These are phyloP conservation scores for Eucalyptus marginata DNA, from an alignment of 345 rosid genomes.

Conservation along the genomic window DNA sequence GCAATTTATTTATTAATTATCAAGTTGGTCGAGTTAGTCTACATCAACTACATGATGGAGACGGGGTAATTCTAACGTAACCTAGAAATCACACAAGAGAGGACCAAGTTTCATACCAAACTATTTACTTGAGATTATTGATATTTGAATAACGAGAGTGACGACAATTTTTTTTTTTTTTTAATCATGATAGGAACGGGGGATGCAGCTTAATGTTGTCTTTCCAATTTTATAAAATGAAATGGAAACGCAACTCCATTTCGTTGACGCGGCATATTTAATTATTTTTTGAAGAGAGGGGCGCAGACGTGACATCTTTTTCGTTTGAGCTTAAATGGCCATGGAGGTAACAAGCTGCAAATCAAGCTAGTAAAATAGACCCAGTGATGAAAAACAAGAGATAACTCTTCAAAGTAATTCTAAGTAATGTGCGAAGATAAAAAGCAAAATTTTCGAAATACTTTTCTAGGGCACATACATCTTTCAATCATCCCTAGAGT, in stretches of 20 bases:
- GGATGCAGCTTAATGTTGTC: not conserved
- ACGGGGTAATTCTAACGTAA: not conserved
- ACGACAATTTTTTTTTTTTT: too few relatives aligned
- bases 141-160: not conserved
- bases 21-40: not conserved
- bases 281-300: not conserved
- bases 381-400: too few relatives aligned
- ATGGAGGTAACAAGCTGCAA: not conserved
- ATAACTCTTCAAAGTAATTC: too few relatives aligned
- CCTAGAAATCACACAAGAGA: not conserved
- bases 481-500: not conserved
- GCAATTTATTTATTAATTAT: not conserved
- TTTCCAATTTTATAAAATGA: too few relatives aligned
- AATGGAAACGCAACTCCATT: too few relatives aligned
- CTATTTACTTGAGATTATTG: not conserved
- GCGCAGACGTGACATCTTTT: not conserved
- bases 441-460: too few relatives aligned
- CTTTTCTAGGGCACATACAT: not conserved
- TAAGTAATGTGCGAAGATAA: too few relatives aligned
- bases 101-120: not conserved
- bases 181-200: not conserved
- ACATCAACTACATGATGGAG: not conserved
- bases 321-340: not conserved
- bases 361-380: too few relatives aligned
- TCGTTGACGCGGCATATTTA: not conserved